Base-by-base conservation (phyloP, 2,329 filamentous ascomycete species). In the Apiospora aurea region DNA sequence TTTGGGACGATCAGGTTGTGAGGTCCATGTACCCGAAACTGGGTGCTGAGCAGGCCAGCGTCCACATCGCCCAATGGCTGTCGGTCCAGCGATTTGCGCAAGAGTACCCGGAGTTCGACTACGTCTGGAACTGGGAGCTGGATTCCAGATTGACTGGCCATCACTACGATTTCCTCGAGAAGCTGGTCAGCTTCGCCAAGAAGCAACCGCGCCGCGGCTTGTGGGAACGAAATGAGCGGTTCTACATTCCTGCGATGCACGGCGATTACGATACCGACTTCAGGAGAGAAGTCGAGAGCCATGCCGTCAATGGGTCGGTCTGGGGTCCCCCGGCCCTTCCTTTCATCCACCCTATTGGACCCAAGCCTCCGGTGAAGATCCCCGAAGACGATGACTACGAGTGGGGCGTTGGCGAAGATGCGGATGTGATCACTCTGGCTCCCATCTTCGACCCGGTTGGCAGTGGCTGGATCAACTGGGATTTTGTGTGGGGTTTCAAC, bases 121-220 rank as follows among this genome's bases (percentile, higher is more conserved):
- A 89, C 77, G 87, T 94, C 76, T 96, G 94, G 93, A 95, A 96
- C 80, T 95, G 93, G 93, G 94, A 96, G 79, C 93, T 94, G 82
- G 93, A 96, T 78, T 91, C 92, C 44, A 88, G 94, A 67, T 92
- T 93, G 78, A 94, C 91, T 0, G 94, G 94, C 11, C 93, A 96
- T 74, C 91, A 95, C 82, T 95, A 96, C 81, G 92, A 96, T 76
- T 89, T 96, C 75, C 88, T 94, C 61, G 88, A 92, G 75, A 91
- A 91, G 73, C 81, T 94, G 10, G 82, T 83, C 29, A 81, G 86
- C 1, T 94, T 93, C 83, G 88, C 89, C 38, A 88, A 87, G 80
- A 87, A 86, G 73, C 92, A 94, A 80, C 92, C 92, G 11, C 89
- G 92, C 71, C 91, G 91, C 77, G 91, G 91, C 4, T 81, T 94